Evolutionary conservation across 805 yeast species (phyloP).

Genomic region (Starmerella cellae): DNA sequence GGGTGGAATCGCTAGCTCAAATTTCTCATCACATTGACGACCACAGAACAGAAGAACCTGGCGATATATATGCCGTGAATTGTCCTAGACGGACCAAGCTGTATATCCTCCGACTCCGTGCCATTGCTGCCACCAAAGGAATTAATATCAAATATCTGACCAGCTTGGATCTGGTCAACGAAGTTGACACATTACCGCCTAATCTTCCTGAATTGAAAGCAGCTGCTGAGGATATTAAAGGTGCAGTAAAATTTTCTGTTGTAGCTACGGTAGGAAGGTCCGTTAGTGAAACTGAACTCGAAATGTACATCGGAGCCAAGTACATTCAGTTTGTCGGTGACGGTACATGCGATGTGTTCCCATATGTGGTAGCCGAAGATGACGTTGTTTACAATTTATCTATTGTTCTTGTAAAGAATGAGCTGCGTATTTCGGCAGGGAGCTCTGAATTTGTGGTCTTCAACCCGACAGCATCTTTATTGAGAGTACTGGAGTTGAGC

Average conservation of each 20-base stretch:
- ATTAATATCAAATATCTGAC: not conserved
- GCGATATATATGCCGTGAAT: not conserved
- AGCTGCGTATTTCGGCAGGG: not conserved
- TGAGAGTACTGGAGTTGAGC: conserved; percentile 3
- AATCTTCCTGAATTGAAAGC: not conserved
- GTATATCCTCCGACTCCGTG: not conserved
- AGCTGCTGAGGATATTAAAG: conserved; percentile 2
- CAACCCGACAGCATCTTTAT: not conserved
- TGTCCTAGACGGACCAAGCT: not conserved
- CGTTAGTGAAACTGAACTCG: not conserved
- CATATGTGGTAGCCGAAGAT: not conserved
- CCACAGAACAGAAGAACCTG: not conserved
- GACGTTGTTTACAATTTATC: not conserved
- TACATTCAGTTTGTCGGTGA: conserved; percentile 3
- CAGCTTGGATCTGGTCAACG: conserved; percentile 1
- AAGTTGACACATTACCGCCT: not conserved
- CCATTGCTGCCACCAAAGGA: not conserved
- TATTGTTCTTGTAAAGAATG: not conserved
- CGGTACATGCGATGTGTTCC: conserved; percentile 1
- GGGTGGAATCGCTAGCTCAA: conserved; percentile 2
- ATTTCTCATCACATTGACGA: not conserved
- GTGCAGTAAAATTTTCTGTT: conserved; percentile 5
- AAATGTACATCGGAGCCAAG: conserved; percentile 2
- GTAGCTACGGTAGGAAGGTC: not conserved
- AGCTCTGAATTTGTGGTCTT: not conserved